phyloP scores from a whole-genome alignment of 148 eudicot species.

The Camellia japonica region DNA sequence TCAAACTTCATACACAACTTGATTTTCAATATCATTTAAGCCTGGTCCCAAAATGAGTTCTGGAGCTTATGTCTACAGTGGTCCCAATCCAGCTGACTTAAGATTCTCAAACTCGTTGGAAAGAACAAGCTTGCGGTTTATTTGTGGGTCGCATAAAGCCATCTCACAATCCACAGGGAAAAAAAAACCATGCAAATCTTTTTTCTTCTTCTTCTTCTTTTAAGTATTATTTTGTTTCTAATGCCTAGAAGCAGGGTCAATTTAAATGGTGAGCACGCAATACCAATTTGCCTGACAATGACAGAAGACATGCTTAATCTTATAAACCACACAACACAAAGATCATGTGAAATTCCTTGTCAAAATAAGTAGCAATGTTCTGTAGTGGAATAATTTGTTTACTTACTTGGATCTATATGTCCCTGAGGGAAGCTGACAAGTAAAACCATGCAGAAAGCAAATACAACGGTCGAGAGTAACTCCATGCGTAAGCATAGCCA shows the following conservation, averaged over 20 bases:
- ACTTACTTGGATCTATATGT: conserved; percentile 89
- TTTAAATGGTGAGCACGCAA: background rate
- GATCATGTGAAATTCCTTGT: background rate
- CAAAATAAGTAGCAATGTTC: background rate
- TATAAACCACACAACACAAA: background rate
- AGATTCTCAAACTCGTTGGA: background rate
- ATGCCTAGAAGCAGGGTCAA: background rate
- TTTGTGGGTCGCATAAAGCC: background rate
- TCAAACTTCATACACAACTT: background rate
- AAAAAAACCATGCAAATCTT: background rate
- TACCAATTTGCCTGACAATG: background rate
- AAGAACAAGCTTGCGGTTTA: conserved; percentile 1
- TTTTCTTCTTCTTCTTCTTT: background rate
- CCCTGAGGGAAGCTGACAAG: conserved; percentile 80
- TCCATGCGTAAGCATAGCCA: conserved; percentile 98
- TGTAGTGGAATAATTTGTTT: conserved; percentile 2
- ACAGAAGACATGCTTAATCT: background rate
- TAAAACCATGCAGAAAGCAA: conserved; percentile 94
- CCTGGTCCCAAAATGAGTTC: background rate
- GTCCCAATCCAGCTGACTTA: conserved; percentile 2
- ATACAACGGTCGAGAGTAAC: conserved; percentile 79
- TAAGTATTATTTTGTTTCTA: background rate
- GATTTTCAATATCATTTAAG: background rate
- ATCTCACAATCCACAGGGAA: background rate
- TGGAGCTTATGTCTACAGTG: background rate